Percentiles rank a stretch among this genome's conserved stretches.
These are phyloP conservation scores for Lactarius sp. DNA, from an alignment of 768 basidiomycete genomes.

Conservation along the genomic window DNA sequence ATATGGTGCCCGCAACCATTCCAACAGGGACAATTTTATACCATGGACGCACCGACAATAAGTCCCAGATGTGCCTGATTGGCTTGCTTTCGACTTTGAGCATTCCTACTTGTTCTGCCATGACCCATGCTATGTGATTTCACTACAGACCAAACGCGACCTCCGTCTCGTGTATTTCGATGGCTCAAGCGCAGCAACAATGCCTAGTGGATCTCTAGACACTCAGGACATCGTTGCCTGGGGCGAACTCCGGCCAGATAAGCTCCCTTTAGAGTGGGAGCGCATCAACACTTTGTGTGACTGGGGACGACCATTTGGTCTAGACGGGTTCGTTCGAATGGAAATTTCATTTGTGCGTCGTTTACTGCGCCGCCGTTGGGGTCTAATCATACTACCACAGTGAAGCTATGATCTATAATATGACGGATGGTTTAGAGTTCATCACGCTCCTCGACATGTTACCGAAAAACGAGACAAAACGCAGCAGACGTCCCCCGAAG, in stretches of 20 bases:
- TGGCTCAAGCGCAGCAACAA: slow-evolving; percentile 19
- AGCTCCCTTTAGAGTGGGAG: slow-evolving; percentile 25
- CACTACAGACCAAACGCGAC: slow-evolving; percentile 11
- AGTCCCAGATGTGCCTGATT: not conserved
- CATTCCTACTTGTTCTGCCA: not conserved
- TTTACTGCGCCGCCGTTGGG: not conserved
- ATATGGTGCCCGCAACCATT: too few relatives aligned
- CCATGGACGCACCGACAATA: too few relatives aligned
- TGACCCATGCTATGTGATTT: slow-evolving; percentile 8
- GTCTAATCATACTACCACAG: slow-evolving; percentile 7
- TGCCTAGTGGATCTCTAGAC: slow-evolving; percentile 34
- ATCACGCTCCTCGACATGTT: slow-evolving; percentile 15
- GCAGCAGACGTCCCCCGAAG: too few relatives aligned
- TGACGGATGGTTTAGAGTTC: slow-evolving; percentile 17
- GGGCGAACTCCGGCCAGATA: slow-evolving; percentile 28
- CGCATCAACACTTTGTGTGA: slow-evolving; percentile 32
- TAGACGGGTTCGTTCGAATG: slow-evolving; percentile 35
- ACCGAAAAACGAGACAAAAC: not conserved
- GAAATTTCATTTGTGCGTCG: slow-evolving; percentile 23
- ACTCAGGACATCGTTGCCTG: slow-evolving; percentile 36
- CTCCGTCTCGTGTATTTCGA: slow-evolving; percentile 18
- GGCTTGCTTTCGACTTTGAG: slow-evolving; percentile 26
- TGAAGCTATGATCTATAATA: slow-evolving; percentile 21
- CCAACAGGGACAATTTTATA: too few relatives aligned
- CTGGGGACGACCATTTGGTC: slow-evolving; percentile 32